These are phyloP conservation scores for Yarrowia porcina DNA, from an alignment of 805 yeast genomes.

Conservation along the genomic window DNA sequence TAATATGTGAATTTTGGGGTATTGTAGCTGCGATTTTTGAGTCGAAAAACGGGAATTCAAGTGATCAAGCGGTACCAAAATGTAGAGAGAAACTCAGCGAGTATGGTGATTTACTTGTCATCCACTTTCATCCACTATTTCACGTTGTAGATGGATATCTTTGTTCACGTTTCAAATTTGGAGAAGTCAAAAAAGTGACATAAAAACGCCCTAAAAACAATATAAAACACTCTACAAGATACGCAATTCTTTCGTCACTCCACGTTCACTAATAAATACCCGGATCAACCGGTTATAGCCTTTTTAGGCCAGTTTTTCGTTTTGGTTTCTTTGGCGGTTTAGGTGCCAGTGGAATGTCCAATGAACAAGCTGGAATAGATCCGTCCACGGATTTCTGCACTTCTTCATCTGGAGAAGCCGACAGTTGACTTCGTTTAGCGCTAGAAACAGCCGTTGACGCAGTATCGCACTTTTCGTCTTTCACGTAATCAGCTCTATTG, in stretches of 20 bases:
- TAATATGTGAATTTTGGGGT: too few relatives aligned
- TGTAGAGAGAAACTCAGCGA: too few relatives aligned
- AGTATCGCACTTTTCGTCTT: neutral
- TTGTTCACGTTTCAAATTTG: too few relatives aligned
- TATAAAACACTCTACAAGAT: too few relatives aligned
- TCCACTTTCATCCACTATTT: too few relatives aligned
- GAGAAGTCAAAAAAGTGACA: too few relatives aligned
- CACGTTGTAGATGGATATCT: too few relatives aligned
- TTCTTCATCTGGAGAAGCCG: neutral
- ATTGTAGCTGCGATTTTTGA: neutral
- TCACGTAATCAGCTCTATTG: conserved; percentile 19
- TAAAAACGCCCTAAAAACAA: too few relatives aligned
- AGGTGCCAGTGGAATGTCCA: neutral
- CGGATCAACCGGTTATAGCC: neutral
- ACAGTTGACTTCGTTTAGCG: neutral
- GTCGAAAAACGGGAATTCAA: too few relatives aligned
- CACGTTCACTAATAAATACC: neutral
- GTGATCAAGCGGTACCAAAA: too few relatives aligned
- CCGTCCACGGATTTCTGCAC: neutral
- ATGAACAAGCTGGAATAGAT: neutral
- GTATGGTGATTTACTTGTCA: too few relatives aligned
- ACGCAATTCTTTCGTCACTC: too few relatives aligned
- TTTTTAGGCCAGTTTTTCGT: conserved; percentile 7
- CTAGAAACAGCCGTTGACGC: neutral
- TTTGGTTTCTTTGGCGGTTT: conserved; percentile 14